Conservation (phyloP, 2,329 filamentous ascomycete genomes). For the Curvularia sp. region DNA sequence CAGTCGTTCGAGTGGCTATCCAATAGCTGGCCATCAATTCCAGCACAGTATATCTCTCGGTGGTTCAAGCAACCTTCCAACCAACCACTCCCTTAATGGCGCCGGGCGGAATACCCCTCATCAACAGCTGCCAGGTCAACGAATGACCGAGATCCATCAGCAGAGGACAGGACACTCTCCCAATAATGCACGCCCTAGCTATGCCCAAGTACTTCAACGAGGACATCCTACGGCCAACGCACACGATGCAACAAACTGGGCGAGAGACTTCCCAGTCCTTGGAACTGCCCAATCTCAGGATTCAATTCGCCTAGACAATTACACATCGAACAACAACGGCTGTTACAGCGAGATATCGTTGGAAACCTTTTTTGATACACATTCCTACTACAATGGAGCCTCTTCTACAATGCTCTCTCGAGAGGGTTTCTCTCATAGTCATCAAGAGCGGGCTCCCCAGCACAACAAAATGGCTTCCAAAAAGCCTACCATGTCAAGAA, state of each 20-base stretch:
- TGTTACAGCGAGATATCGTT: not conserved
- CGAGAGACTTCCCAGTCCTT: not conserved
- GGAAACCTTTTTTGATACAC: not conserved
- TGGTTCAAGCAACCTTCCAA: not conserved
- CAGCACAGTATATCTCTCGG: not conserved
- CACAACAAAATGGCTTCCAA: too few relatives aligned
- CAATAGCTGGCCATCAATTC: too few relatives aligned
- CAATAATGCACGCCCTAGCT: not conserved
- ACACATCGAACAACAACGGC: not conserved
- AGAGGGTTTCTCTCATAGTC: not conserved
- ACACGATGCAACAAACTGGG: not conserved
- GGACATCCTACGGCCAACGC: too few relatives aligned
- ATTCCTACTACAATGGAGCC: not conserved
- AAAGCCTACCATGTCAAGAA: too few relatives aligned
- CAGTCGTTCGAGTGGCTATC: too few relatives aligned
- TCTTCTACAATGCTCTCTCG: too few relatives aligned
- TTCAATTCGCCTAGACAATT: not conserved
- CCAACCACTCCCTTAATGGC: not conserved
- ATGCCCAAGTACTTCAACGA: not conserved
- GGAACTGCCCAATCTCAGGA: not conserved
- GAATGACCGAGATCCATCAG: not conserved
- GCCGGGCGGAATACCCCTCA: not conserved
- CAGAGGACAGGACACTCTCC: not conserved
- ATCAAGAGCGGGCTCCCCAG: not conserved
- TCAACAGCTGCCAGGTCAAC: not conserved